phyloP scores from a whole-genome alignment of 495 filamentous ascomycete species.

The Clohesyomyces aquaticus region DNA sequence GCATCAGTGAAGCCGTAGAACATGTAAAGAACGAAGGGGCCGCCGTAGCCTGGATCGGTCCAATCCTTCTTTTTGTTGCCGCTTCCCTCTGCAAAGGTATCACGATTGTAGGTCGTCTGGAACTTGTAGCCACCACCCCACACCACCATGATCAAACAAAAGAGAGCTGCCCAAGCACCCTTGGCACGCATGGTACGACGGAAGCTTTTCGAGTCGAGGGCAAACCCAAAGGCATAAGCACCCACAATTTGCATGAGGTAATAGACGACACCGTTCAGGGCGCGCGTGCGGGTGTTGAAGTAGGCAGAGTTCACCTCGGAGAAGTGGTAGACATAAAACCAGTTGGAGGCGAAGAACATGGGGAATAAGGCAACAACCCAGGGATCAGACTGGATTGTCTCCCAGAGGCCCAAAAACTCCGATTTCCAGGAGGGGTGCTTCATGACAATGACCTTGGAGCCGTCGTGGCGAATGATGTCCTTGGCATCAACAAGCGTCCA shows the following conservation, averaged over 20 bases:
- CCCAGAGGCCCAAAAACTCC: slow-evolving; percentile 76
- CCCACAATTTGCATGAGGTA: slow-evolving; percentile 88
- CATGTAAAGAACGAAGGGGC: slow-evolving; percentile 89
- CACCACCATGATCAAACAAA: slow-evolving; percentile 75
- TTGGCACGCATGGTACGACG: slow-evolving; percentile 77
- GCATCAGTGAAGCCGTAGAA: slow-evolving; percentile 93
- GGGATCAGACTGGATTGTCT: slow-evolving; percentile 70
- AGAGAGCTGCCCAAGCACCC: slow-evolving; percentile 65
- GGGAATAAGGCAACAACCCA: slow-evolving; percentile 82
- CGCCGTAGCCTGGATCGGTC: slow-evolving; percentile 67
- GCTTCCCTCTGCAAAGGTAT: slow-evolving; percentile 40
- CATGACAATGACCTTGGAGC: slow-evolving; percentile 81
- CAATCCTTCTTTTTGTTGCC: slow-evolving; percentile 62
- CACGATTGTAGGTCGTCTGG: slow-evolving; percentile 68
- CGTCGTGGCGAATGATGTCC: slow-evolving; percentile 77
- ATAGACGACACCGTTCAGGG: slow-evolving; percentile 85
- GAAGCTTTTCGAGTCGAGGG: slow-evolving; percentile 67
- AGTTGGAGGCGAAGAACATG: slow-evolving; percentile 52
- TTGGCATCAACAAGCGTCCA: slow-evolving; percentile 76
- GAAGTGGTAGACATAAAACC: slow-evolving; percentile 58
- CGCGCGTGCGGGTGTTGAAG: slow-evolving; percentile 80
- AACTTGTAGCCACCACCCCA: slow-evolving; percentile 90
- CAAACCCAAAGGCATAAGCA: slow-evolving; percentile 74
- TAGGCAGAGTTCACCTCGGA: slow-evolving; percentile 66
- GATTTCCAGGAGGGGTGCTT: slow-evolving; percentile 74